A percentile compares a stretch with the other conserved stretches of the same genome.
phyloP scores from a whole-genome alignment of 495 filamentous ascomycete genomes.

The Hypoxylon trugodes region DNA sequence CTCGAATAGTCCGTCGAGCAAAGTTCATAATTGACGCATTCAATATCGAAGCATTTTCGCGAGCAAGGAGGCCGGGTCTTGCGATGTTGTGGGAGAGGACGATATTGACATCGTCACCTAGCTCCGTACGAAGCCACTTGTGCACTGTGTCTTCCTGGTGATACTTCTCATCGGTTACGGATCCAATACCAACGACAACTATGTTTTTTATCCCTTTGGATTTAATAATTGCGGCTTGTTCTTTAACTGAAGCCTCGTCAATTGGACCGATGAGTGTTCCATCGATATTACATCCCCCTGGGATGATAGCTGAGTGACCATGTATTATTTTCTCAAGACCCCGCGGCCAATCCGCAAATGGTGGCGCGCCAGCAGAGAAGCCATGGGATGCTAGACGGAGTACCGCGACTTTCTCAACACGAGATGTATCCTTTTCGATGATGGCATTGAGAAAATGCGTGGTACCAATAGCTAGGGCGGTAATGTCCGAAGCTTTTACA shows the following conservation, averaged over 20 bases:
- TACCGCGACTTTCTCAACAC: conserved; percentile 59
- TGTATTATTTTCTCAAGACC: conserved; percentile 46
- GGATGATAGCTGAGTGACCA: conserved; percentile 49
- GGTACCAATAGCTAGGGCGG: conserved; percentile 60
- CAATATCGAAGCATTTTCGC: conserved; percentile 59
- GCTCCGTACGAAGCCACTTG: conserved; percentile 4
- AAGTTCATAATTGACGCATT: conserved; percentile 55
- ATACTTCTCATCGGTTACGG: conserved; percentile 46
- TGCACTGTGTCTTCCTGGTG: conserved; percentile 50
- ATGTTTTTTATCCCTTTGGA: conserved; percentile 46
- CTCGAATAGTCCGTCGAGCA: conserved; percentile 52
- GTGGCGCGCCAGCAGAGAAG: conserved; percentile 53
- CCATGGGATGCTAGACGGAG: conserved; percentile 55
- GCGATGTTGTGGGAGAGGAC: conserved; percentile 56
- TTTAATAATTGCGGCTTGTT: conserved; percentile 46
- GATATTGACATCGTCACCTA: conserved; percentile 20
- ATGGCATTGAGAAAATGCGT: conserved; percentile 66
- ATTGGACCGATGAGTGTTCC: conserved; percentile 46
- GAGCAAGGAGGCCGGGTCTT: conserved; percentile 53
- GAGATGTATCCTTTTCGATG: conserved; percentile 55
- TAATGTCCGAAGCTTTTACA: conserved; percentile 46
- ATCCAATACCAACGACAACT: conserved; percentile 52
- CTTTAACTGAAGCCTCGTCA: conserved; percentile 42
- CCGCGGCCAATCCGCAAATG: conserved; percentile 54
- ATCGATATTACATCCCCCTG: conserved; percentile 56